A percentile compares a stretch with the other conserved stretches of the same genome.
phyloP scores from a whole-genome alignment of 169 alveolate species.

The Theileria luwenshuni region DNA sequence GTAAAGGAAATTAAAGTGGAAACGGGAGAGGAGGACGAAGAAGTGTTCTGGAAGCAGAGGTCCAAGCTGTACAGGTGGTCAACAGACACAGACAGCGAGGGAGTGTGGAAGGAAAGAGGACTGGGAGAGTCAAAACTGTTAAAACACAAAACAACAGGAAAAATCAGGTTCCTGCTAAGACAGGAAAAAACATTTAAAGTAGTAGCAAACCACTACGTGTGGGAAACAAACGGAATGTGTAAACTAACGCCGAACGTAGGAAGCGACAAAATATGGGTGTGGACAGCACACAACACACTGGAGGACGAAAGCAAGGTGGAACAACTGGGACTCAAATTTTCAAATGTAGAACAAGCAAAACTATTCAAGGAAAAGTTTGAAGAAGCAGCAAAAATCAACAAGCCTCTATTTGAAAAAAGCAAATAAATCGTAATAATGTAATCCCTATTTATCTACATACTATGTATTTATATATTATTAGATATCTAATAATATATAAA shows the following conservation, averaged over 20 bases:
- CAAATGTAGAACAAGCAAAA: conserved; percentile 88
- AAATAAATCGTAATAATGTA: conserved; percentile 24
- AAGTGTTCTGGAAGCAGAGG: conserved; percentile 90
- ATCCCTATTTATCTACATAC: neutral
- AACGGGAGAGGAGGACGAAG: conserved; percentile 97
- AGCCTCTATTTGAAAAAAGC: conserved; percentile 79
- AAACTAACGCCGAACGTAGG: conserved; percentile 93
- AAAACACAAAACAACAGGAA: conserved; percentile 89
- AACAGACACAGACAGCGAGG: conserved; percentile 75
- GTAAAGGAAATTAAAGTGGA: conserved; percentile 90
- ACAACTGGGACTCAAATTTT: conserved; percentile 92
- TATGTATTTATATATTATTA: no score
- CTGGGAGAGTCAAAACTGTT: conserved; percentile 94
- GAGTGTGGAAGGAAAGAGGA: conserved; percentile 98
- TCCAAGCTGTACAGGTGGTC: conserved; percentile 93
- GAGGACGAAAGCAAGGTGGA: conserved; percentile 91
- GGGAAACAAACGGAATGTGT: conserved; percentile 80
- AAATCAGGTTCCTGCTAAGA: conserved; percentile 90
- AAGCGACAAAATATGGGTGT: conserved; percentile 95
- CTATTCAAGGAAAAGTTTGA: conserved; percentile 86
- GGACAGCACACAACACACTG: conserved; percentile 94
- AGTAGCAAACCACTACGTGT: conserved; percentile 92
- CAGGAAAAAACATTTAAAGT: conserved; percentile 95
- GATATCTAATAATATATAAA: neutral
- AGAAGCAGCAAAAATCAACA: conserved; percentile 86